These are phyloP conservation scores for Podospora conica DNA, from an alignment of 495 filamentous ascomycete genomes.

Conservation along the genomic window DNA sequence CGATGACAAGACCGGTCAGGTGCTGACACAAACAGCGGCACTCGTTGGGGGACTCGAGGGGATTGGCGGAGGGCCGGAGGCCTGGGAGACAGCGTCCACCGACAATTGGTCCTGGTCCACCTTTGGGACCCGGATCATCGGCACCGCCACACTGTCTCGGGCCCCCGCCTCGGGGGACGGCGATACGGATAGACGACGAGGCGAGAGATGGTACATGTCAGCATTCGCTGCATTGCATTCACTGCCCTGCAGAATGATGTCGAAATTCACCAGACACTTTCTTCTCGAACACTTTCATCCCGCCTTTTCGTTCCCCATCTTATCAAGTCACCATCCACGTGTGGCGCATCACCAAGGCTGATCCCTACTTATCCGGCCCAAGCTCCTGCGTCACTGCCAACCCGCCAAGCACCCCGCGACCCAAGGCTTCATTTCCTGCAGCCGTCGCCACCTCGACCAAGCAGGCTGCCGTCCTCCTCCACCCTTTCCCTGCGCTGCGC, in stretches of 20 bases:
- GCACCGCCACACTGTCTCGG: background rate
- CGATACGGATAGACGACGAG: background rate
- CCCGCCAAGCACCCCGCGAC: slow-evolving; percentile 16
- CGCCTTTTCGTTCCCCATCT: background rate
- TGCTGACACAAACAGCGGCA: background rate
- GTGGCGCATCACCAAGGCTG: slow-evolving; percentile 16
- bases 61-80: background rate
- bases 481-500: background rate
- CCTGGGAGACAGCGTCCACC: background rate
- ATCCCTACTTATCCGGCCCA: slow-evolving; percentile 22
- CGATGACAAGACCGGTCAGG: background rate
- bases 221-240: background rate
- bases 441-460: slow-evolving; percentile 1
- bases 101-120: background rate
- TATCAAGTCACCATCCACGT: background rate
- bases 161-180: background rate
- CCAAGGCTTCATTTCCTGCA: slow-evolving; percentile 7
- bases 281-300: background rate
- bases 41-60: background rate
- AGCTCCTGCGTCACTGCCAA: slow-evolving; percentile 24
- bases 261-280: background rate
- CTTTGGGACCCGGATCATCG: background rate
- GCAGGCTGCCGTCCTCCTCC: slow-evolving; percentile 6
- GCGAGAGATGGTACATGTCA: background rate
- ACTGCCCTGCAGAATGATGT: background rate